A percentile compares a stretch with the other conserved stretches of the same genome.
Conservation (phyloP, 371 early-diverging fungal genomes). For the Mucor indicus region DNA sequence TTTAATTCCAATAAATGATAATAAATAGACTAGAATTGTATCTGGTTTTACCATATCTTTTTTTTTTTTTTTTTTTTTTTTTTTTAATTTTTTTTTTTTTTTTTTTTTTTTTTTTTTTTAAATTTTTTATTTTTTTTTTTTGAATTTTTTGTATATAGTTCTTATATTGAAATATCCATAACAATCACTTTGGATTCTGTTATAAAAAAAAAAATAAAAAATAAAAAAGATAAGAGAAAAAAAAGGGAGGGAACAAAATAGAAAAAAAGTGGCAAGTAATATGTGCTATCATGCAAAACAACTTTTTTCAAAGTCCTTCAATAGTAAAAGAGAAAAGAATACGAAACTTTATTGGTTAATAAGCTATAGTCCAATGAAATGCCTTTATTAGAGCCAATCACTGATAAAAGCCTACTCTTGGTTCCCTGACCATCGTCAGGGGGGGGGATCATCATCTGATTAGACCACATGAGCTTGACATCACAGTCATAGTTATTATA, state of each 20-base stretch:
- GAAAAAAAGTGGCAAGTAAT: not conserved
- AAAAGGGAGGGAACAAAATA: not conserved
- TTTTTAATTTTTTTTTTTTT: constrained; percentile 10
- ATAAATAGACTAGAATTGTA: constrained; percentile 15
- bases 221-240: not conserved
- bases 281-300: not conserved
- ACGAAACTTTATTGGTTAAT: too few relatives aligned
- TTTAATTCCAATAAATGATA: constrained; percentile 23
- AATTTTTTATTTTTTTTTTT: constrained; percentile 1
- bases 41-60: constrained; percentile 9
- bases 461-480: too few relatives aligned
- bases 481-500: too few relatives aligned
- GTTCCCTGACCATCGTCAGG: too few relatives aligned
- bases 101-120: not conserved
- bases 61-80: constrained; percentile 8
- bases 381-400: too few relatives aligned
- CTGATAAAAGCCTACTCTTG: too few relatives aligned
- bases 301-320: too few relatives aligned
- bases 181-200: not conserved
- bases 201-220: not conserved
- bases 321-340: too few relatives aligned
- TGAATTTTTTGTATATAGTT: not conserved
- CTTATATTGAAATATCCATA: not conserved
- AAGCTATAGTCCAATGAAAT: too few relatives aligned
- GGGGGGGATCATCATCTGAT: too few relatives aligned